phyloP scores from a whole-genome alignment of 2,329 filamentous ascomycete genomes.

The Myrmaecium sp. region DNA sequence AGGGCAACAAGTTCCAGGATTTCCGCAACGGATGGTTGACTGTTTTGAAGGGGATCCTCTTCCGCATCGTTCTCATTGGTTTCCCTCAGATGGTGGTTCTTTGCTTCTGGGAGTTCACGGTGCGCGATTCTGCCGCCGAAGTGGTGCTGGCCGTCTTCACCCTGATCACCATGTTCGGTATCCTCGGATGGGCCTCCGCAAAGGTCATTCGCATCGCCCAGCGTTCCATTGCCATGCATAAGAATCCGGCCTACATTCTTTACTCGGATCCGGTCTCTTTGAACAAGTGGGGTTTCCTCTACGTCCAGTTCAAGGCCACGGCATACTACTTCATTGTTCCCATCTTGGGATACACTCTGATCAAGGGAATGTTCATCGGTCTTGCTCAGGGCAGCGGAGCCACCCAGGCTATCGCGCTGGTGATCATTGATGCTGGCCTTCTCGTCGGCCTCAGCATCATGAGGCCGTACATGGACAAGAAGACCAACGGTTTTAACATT shows the following conservation, averaged over 20 bases:
- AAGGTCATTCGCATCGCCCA: constrained; percentile 84
- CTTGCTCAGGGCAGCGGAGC: constrained; percentile 55
- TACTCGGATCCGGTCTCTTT: constrained; percentile 88
- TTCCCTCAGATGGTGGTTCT: constrained; percentile 84
- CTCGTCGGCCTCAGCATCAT: constrained; percentile 65
- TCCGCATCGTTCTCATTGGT: constrained; percentile 75
- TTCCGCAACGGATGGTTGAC: constrained; percentile 92
- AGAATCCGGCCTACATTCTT: constrained; percentile 91
- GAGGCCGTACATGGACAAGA: constrained; percentile 97
- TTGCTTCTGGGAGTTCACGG: constrained; percentile 85
- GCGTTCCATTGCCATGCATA: constrained; percentile 78
- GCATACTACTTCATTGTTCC: constrained; percentile 92
- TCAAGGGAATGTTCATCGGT: constrained; percentile 81
- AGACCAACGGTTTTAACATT: constrained; percentile 93
- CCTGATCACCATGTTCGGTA: constrained; percentile 61
- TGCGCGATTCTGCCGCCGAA: constrained; percentile 68
- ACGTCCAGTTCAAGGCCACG: constrained; percentile 89
- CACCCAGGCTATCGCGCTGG: constrained; percentile 63
- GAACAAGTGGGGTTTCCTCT: constrained; percentile 97
- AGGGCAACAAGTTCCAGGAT: constrained; percentile 71
- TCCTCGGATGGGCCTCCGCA: constrained; percentile 69
- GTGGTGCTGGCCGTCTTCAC: constrained; percentile 80
- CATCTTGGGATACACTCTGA: constrained; percentile 56
- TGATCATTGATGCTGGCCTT: constrained; percentile 66
- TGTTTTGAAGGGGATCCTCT: constrained; percentile 83